Evolutionary conservation across 129 eudicot species (phyloP), one percentile per base, ranked within the genome.

Genomic region (Smallanthus sonchifolius): DNA sequence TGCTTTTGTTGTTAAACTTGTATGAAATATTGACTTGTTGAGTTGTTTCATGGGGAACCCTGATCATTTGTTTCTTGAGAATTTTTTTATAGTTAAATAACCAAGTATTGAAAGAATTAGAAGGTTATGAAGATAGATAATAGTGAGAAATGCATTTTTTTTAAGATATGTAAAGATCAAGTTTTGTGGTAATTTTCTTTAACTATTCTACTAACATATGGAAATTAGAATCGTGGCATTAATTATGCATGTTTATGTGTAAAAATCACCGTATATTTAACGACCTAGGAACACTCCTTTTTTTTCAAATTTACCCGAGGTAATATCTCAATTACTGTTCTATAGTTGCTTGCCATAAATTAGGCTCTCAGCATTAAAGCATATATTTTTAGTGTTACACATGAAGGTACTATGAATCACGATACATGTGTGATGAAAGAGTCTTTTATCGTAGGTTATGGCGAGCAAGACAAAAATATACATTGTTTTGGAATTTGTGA

Each of bases 391-490:
- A 64, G 51, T 65, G 67, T 52, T 28, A 45, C 36, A 2, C 24
- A 10, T 8, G 9, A 13, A 60, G 15, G 43, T 59, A 19, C n/a
- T 65, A 48, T 48, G 44, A 64, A 54, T 30, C 51, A 28, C 16
- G 77, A 57, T 73, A 37, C 17, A 7, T 74, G 38, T 43, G 39
- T 81, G 61, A 85, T 70, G 68, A 8, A 34, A 60, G 42, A 40
- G 47, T 39, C 54, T 44, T n/a, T 64, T 71, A 45, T 47, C 77
- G 87, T 77, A 92, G 96, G 94, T 92, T 61, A 85, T 89, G 97
- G 94, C 96, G 7, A 89, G 96, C 87, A 89, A 89, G 88, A 86
- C 96, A 45, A 92, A 89, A 85, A 88, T 92, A 74, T 91, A 91
- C 75, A 91, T 91, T 43, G 96, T 91, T 72, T 67, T 91, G 83